Evolutionary conservation across 176 grass and related monocot genomes (phyloP).

Genomic region (Avena atlantica): DNA sequence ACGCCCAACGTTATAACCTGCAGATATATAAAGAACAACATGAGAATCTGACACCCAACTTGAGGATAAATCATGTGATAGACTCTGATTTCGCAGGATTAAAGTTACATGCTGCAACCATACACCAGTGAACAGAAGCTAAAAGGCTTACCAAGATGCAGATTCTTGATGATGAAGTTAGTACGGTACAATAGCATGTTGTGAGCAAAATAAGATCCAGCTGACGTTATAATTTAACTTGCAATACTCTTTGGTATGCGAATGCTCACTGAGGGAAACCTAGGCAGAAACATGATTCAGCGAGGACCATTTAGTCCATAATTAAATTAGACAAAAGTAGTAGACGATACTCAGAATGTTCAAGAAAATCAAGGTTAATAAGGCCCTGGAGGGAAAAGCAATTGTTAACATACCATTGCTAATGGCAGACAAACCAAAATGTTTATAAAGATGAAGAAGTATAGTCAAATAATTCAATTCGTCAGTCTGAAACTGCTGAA

Average conservation of each 20-base stretch:
- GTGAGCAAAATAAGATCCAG: slow-evolving; percentile 22
- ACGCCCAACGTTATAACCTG: slow-evolving; percentile 18
- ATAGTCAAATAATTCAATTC: slow-evolving; percentile 32
- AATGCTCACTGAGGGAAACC: slow-evolving; percentile 18
- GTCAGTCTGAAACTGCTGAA: slow-evolving; percentile 21
- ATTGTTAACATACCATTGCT: slow-evolving; percentile 5
- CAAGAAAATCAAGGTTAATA: neutral
- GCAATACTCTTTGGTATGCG: neutral
- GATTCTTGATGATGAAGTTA: slow-evolving; percentile 6
- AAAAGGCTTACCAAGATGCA: slow-evolving; percentile 26
- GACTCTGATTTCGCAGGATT: neutral
- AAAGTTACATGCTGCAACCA: slow-evolving; percentile 27
- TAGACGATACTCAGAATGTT: neutral
- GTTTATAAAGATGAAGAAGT: neutral
- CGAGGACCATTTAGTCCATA: slow-evolving; percentile 10
- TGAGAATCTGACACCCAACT: slow-evolving; percentile 25
- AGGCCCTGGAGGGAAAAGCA: slow-evolving; percentile 1
- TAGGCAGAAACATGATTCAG: slow-evolving; percentile 37
- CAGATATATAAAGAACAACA: slow-evolving; percentile 29
- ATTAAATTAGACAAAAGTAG: slow-evolving; percentile 4
- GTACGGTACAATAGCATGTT: slow-evolving; percentile 2
- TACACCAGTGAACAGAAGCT: slow-evolving; percentile 10
- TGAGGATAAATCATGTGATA: slow-evolving; percentile 31
- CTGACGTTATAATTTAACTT: slow-evolving; percentile 14
- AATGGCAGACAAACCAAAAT: slow-evolving; percentile 29